Percentiles rank a stretch among this genome's conserved stretches.
Evolutionary conservation across 2,329 filamentous ascomycete species (phyloP).

Genomic region (Cyphellophora europaea): DNA sequence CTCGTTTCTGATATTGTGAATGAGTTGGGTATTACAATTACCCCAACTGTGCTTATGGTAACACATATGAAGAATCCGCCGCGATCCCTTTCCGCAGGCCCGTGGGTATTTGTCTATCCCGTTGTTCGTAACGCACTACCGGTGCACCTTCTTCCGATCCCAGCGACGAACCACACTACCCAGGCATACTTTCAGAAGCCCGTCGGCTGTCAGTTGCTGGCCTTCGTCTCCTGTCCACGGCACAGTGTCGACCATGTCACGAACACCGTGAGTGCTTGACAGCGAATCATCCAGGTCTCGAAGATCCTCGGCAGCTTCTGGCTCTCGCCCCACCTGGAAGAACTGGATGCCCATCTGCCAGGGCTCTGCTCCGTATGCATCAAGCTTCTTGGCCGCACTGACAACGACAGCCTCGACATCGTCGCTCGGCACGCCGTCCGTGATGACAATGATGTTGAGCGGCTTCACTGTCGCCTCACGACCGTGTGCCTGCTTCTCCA

Average conservation of each 20-base stretch:
- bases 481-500: slow-evolving; percentile 30
- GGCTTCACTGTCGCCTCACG: slow-evolving; percentile 50
- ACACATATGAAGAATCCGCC: no score
- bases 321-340: slow-evolving; percentile 80
- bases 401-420: slow-evolving; percentile 66
- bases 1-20: no score
- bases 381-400: slow-evolving; percentile 58
- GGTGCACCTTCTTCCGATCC: slow-evolving; percentile 37
- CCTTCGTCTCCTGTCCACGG: slow-evolving; percentile 53
- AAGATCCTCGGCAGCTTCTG: slow-evolving; percentile 54
- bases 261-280: slow-evolving; percentile 45
- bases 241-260: slow-evolving; percentile 90
- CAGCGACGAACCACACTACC: slow-evolving; percentile 63
- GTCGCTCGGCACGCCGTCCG: slow-evolving; percentile 74
- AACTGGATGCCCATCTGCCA: slow-evolving; percentile 92
- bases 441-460: slow-evolving; percentile 86
- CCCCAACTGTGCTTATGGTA: no score
- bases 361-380: slow-evolving; percentile 57
- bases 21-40: no score
- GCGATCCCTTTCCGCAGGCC: no score
- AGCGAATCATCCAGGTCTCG: slow-evolving; percentile 67
- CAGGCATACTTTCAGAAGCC: slow-evolving; percentile 72
- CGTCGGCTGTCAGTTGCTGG: slow-evolving; percentile 53
- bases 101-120: no score
- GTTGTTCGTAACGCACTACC: no score